phyloP scores from a whole-genome alignment of 73 alveolate genomes.

The Tetrahymena malaccensis region DNA sequence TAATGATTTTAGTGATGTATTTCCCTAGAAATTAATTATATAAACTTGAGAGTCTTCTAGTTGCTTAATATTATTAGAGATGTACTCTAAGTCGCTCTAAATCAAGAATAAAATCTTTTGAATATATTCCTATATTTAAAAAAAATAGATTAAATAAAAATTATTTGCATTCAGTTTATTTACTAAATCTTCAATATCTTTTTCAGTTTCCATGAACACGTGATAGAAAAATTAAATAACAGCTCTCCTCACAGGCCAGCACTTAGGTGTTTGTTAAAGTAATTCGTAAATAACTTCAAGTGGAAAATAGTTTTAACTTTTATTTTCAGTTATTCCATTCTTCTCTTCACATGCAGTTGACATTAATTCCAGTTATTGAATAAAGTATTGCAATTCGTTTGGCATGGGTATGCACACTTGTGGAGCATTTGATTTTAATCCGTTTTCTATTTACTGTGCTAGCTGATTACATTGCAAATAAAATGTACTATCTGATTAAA shows the following conservation, averaged over 20 bases:
- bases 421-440: neutral
- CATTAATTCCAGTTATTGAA: neutral
- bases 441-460: neutral
- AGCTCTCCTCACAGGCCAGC: neutral
- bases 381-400: neutral
- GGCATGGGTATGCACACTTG: neutral
- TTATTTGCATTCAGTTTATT: neutral
- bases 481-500: neutral
- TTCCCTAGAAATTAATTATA: neutral
- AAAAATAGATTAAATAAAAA: neutral
- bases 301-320: neutral
- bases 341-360: neutral
- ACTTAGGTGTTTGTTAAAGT: neutral
- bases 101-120: neutral
- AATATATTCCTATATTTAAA: neutral
- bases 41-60: neutral
- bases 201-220: neutral
- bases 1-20: neutral
- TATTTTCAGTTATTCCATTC: neutral
- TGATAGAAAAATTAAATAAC: neutral
- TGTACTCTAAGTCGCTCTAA: neutral
- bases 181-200: neutral
- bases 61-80: neutral
- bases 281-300: neutral
- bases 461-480: neutral